These are phyloP conservation scores for Pleurotus pulmonarius DNA, from an alignment of 768 basidiomycete genomes.

Conservation along the genomic window DNA sequence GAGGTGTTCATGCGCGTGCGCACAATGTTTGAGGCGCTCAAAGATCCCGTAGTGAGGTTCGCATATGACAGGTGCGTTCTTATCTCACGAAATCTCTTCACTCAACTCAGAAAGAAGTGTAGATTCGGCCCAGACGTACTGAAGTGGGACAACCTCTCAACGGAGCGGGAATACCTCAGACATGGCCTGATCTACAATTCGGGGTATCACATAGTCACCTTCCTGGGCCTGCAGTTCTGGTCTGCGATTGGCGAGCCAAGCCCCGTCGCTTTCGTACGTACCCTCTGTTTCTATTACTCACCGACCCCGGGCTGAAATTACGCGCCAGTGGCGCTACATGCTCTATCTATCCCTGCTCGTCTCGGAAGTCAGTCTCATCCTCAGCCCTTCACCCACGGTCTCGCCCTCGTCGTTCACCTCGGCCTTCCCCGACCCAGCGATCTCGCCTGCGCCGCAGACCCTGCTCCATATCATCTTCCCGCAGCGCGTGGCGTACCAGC, in stretches of 20 bases:
- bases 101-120: neutral
- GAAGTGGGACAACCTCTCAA: slow-evolving; percentile 64
- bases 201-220: slow-evolving; percentile 65
- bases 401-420: slow-evolving; percentile 14
- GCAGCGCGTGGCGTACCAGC: slow-evolving; percentile 66
- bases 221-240: slow-evolving; percentile 54
- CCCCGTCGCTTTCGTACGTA: slow-evolving; percentile 62
- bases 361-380: slow-evolving; percentile 61
- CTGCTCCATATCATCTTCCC: slow-evolving; percentile 51
- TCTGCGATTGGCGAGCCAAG: slow-evolving; percentile 59
- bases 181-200: slow-evolving; percentile 60
- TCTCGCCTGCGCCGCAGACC: slow-evolving; percentile 16
- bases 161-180: slow-evolving; percentile 63
- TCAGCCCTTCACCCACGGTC: slow-evolving; percentile 49
- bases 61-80: slow-evolving; percentile 75
- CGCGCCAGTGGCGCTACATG: slow-evolving; percentile 71
- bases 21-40: slow-evolving; percentile 75
- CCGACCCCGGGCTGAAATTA: slow-evolving; percentile 7
- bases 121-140: slow-evolving; percentile 80
- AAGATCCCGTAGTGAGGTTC: slow-evolving; percentile 73
- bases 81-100: neutral
- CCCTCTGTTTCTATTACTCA: slow-evolving; percentile 16
- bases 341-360: slow-evolving; percentile 61
- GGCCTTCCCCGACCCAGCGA: slow-evolving; percentile 14
- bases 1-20: slow-evolving; percentile 66